These are phyloP conservation scores for Pilasporangium apinafurcum DNA, from an alignment of 352 stramenopile genomes.

Conservation along the genomic window DNA sequence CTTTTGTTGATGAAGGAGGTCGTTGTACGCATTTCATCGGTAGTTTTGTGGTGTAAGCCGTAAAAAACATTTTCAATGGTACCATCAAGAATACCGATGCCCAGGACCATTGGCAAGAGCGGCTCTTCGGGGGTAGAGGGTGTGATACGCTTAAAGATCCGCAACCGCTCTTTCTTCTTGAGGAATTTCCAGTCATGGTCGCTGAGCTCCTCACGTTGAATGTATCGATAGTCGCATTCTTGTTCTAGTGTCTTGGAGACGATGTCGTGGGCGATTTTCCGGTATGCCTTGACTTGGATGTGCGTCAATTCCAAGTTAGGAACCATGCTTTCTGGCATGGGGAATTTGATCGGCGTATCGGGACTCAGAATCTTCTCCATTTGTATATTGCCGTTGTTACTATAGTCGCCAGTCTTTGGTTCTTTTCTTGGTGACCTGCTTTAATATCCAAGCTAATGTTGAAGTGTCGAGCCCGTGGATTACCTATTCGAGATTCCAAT, in stretches of 20 bases:
- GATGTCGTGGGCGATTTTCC: conserved; percentile 25
- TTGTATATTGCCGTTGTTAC: no score
- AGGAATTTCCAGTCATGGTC: conserved; percentile 24
- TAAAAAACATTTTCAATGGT: conserved; percentile 42
- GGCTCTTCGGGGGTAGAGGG: conserved; percentile 5
- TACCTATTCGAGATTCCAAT: no score
- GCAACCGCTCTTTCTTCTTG: conserved; percentile 22
- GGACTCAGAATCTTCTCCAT: no score
- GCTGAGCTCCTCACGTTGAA: conserved; percentile 7
- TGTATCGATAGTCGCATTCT: conserved; percentile 22
- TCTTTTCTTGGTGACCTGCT: no score
- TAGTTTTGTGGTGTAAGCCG: conserved; percentile 39
- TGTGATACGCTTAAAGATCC: conserved; percentile 23
- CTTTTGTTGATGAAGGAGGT: conserved; percentile 26
- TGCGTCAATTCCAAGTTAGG: conserved; percentile 17
- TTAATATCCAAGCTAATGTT: no score
- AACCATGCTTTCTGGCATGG: conserved; percentile 8
- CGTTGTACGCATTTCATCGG: conserved; percentile 37
- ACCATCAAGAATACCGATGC: conserved; percentile 33
- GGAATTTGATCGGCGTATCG: conserved; percentile 19
- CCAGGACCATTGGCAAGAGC: conserved; percentile 31
- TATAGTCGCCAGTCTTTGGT: no score
- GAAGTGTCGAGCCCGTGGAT: no score
- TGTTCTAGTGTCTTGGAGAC: conserved; percentile 36
- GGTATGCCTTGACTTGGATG: conserved; percentile 20